phyloP scores from a whole-genome alignment of 1,284 basidiomycete species.

The Cutaneotrichosporon mucoides region DNA sequence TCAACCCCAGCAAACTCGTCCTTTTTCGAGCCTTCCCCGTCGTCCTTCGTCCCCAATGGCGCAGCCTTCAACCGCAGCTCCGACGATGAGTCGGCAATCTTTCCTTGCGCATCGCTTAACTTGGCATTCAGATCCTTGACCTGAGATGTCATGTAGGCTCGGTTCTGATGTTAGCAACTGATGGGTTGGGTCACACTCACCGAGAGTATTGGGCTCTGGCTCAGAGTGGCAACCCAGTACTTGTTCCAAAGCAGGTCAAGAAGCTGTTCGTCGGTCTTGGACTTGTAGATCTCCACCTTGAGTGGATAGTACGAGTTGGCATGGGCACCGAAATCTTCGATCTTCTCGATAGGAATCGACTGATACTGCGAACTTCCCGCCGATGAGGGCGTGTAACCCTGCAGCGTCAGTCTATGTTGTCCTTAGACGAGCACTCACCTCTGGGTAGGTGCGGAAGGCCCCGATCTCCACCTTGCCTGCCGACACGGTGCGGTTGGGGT shows the following conservation, averaged over 20 bases:
- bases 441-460: conserved; percentile 94
- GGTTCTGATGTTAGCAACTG: conserved; percentile 59
- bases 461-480: conserved; percentile 98
- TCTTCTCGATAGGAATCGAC: conserved; percentile 87
- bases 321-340: conserved; percentile 97
- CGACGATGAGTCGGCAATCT: conserved; percentile 13
- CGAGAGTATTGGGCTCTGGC: conserved; percentile 82
- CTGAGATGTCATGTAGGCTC: conserved; percentile 84
- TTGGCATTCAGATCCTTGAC: conserved; percentile 84
- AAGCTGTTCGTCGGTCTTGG: conserved; percentile 75
- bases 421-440: conserved; percentile 45
- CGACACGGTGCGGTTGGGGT: conserved; percentile 96
- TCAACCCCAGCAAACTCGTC: conserved; percentile 32
- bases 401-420: background rate
- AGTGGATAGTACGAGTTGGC: conserved; percentile 96
- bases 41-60: conserved; percentile 9
- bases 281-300: conserved; percentile 93
- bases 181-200: conserved; percentile 53
- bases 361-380: conserved; percentile 74
- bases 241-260: conserved; percentile 95
- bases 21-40: conserved; percentile 51
- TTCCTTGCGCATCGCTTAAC: conserved; percentile 50
- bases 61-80: conserved; percentile 44
- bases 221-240: conserved; percentile 96
- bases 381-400: conserved; percentile 73